phyloP scores from a whole-genome alignment of 192 early-diverging fungal genomes.

The Gamsiella multidivaricata region DNA sequence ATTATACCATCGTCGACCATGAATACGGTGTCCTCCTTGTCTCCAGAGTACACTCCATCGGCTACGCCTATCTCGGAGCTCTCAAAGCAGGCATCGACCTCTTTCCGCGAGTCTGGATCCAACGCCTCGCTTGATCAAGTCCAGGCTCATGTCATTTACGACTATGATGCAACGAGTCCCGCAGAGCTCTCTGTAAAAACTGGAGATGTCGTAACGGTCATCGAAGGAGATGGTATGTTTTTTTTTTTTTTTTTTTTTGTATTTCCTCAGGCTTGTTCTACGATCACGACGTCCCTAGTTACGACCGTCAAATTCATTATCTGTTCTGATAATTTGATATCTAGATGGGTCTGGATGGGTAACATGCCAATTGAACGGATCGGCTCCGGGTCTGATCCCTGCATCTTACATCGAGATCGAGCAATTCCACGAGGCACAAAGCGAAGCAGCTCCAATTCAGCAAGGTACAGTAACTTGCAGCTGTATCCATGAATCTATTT shows the following conservation, averaged over 20 bases:
- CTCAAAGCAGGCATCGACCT: constrained; percentile 6
- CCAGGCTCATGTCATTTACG: constrained; percentile 67
- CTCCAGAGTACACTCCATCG: constrained; percentile 28
- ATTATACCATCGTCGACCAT: constrained; percentile 30
- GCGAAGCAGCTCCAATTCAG: constrained; percentile 17
- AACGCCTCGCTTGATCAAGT: constrained; percentile 12
- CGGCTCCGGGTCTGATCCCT: constrained; percentile 58
- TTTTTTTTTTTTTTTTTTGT: constrained; percentile 5
- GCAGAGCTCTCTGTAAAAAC: constrained; percentile 68
- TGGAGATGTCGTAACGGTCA: constrained; percentile 65
- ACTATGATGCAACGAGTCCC: constrained; percentile 62
- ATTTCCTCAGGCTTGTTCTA: neutral
- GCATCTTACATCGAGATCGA: constrained; percentile 62
- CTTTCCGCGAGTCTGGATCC: constrained; percentile 5
- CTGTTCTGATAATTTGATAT: too few relatives aligned
- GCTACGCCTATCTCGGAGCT: constrained; percentile 44
- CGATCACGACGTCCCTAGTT: too few relatives aligned
- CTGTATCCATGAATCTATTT: too few relatives aligned
- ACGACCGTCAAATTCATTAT: too few relatives aligned
- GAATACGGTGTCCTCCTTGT: constrained; percentile 36
- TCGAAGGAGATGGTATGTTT: constrained; percentile 64
- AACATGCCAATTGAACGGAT: constrained; percentile 22
- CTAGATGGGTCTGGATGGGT: constrained; percentile 53
- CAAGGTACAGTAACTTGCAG: constrained; percentile 20
- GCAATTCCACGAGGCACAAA: constrained; percentile 26